These are phyloP conservation scores for Globisporangium nunn DNA, from an alignment of 352 stramenopile species.

Conservation along the genomic window DNA sequence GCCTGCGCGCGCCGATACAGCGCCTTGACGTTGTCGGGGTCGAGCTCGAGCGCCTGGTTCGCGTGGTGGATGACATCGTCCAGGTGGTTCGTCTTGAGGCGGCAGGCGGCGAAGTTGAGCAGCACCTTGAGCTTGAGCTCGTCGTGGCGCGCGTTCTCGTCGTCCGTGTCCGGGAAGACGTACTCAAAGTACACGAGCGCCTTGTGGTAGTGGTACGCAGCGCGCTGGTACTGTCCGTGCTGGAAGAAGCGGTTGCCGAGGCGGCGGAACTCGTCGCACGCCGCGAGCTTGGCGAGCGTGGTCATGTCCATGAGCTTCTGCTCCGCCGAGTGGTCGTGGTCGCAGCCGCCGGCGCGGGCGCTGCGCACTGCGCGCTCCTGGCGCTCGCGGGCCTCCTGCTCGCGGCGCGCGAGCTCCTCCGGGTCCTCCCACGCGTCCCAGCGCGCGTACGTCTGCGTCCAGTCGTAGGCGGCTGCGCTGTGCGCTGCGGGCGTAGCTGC, in stretches of 20 bases:
- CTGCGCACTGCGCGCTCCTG: constrained; percentile 46
- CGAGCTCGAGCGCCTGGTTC: constrained; percentile 46
- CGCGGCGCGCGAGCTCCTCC: constrained; percentile 60
- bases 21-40: constrained; percentile 53
- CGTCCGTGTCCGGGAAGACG: constrained; percentile 64
- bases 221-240: constrained; percentile 76
- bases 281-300: constrained; percentile 43
- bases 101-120: constrained; percentile 71
- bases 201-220: constrained; percentile 76
- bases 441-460: constrained; percentile 70
- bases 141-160: constrained; percentile 41
- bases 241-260: constrained; percentile 72
- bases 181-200: constrained; percentile 86
- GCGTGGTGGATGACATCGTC: constrained; percentile 69
- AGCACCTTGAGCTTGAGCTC: constrained; percentile 48
- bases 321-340: constrained; percentile 84
- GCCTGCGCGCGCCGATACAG: constrained; percentile 64
- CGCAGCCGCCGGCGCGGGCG: constrained; percentile 35
- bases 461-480: constrained; percentile 36
- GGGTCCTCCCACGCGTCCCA: constrained; percentile 79
- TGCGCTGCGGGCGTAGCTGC: not conserved
- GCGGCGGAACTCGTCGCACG: constrained; percentile 60
- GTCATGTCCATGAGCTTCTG: constrained; percentile 86
- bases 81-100: constrained; percentile 63
- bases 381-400: constrained; percentile 57